Evolutionary conservation across 805 yeast genomes (phyloP).

Genomic region (Candida easanensis): DNA sequence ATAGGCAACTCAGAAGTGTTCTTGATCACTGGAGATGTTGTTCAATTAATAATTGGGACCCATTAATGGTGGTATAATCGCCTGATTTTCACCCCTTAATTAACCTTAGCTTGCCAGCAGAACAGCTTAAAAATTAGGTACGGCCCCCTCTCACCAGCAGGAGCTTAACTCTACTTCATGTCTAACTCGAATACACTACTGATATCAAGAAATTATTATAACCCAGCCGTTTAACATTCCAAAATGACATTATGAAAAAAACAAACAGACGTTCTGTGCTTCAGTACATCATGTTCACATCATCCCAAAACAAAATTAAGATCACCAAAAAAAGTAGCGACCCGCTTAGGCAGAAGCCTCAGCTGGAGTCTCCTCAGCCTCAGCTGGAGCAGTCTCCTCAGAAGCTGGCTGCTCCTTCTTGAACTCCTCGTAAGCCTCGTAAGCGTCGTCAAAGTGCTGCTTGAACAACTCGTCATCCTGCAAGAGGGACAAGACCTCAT

Average conservation of each 20-base stretch:
- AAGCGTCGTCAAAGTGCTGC: slow-evolving; percentile 91
- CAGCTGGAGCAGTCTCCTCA: slow-evolving; percentile 14
- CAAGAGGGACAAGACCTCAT: slow-evolving; percentile 82
- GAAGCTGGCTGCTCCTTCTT: slow-evolving; percentile 40
- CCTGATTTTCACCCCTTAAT: too few relatives aligned
- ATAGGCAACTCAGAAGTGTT: too few relatives aligned
- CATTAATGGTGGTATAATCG: too few relatives aligned
- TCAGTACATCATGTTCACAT: slow-evolving; percentile 1
- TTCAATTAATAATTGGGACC: too few relatives aligned
- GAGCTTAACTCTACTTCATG: too few relatives aligned
- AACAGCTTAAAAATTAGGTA: too few relatives aligned
- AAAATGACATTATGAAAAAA: background rate
- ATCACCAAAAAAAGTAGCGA: background rate
- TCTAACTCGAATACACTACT: too few relatives aligned
- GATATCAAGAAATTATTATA: background rate
- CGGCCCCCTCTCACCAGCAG: too few relatives aligned
- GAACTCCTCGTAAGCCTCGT: slow-evolving; percentile 90
- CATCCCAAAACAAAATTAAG: slow-evolving; percentile 2
- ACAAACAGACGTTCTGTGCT: background rate
- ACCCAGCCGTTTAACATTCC: background rate
- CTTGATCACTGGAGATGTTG: too few relatives aligned
- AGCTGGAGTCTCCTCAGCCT: slow-evolving; percentile 13
- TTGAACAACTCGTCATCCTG: slow-evolving; percentile 88
- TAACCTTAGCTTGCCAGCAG: too few relatives aligned
- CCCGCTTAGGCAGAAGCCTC: slow-evolving; percentile 15